These are phyloP conservation scores for Myochromella boudieri DNA, from an alignment of 768 basidiomycete genomes.

Conservation along the genomic window DNA sequence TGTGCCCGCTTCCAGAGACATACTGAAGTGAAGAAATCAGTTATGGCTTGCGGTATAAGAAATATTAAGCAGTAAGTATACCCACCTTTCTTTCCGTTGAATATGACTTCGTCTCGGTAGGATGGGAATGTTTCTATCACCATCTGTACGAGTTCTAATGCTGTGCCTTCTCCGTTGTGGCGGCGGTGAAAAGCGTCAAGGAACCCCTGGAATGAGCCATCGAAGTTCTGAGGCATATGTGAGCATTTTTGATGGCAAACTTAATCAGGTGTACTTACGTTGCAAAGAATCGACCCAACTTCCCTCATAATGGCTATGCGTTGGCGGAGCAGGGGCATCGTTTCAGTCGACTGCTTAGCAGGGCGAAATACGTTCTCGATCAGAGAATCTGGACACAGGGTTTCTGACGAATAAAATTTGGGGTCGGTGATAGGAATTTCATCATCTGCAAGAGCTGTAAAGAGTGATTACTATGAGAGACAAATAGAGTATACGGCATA, in stretches of 20 bases:
- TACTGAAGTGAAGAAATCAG: slow-evolving; percentile 39
- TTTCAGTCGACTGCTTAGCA: slow-evolving; percentile 54
- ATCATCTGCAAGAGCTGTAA: slow-evolving; percentile 69
- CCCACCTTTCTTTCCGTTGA: slow-evolving; percentile 59
- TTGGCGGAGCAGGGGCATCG: slow-evolving; percentile 67
- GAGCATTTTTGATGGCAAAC: slow-evolving; percentile 1
- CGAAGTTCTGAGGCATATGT: slow-evolving; percentile 47
- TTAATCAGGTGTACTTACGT: slow-evolving; percentile 42
- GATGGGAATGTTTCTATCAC: slow-evolving; percentile 70
- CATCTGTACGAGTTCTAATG: slow-evolving; percentile 71
- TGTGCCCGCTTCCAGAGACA: slow-evolving; percentile 90
- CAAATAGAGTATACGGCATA: slow-evolving; percentile 3
- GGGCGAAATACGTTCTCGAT: slow-evolving; percentile 71
- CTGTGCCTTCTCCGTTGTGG: slow-evolving; percentile 57
- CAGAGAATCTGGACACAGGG: slow-evolving; percentile 66
- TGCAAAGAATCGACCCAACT: slow-evolving; percentile 69
- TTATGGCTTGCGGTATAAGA: not conserved
- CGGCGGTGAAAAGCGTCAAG: slow-evolving; percentile 57
- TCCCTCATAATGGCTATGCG: slow-evolving; percentile 78
- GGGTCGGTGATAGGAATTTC: slow-evolving; percentile 80
- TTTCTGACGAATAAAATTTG: slow-evolving; percentile 70
- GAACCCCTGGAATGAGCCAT: slow-evolving; percentile 71
- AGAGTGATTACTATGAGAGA: slow-evolving; percentile 1
- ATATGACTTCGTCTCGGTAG: slow-evolving; percentile 69
- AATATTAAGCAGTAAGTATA: too few species aligned